Base-by-base conservation (phyloP, 192 early-diverging fungal genomes). In the Backusella tarrabulga region DNA sequence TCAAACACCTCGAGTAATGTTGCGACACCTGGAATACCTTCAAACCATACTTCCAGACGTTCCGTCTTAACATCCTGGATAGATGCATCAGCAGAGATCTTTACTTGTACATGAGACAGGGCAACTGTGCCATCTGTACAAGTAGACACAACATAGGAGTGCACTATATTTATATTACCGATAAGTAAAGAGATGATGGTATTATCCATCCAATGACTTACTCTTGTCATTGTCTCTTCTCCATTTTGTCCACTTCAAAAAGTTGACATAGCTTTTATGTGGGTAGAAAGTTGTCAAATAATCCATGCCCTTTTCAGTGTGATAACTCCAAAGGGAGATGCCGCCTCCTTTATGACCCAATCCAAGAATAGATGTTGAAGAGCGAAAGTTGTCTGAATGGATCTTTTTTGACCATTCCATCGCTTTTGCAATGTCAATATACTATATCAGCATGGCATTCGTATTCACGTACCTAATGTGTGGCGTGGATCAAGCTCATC, bases 171-270 rank as follows among this genome's bases (percentile, higher is more conserved):
- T 5, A 44, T 14, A 44, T 44, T 0, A 4, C 3, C 2, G 8
- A 11, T 11, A 12, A 40, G 9, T 38, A 40, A 40, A 40, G 11
- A 3, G 38, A 32, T 32, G 36, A 38, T 0, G 38, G 0, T 36
- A 3, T 40, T 12, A 40, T 40, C 7, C 2, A 40, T 40, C 38
- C 38, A 12, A 40, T 12, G 38, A 17, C 71, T 52, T 54, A 72
- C 71, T 26, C 17, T 42, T 72, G 29, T 72, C 42, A 12, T 44
- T 34, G 15, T 38, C 36, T 32, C 35, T 41, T 67, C 26, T 74
- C 73, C 73, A 74, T 40, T 23, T 41, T 21, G 73, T 38, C 73
- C 73, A 74, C 32, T 67, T n/a, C 4, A 74, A 7, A 23, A 74
- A 63, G 36, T 74, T 74, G 3, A 74, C 36, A 41, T 41, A 74